phyloP scores from a whole-genome alignment of 192 early-diverging fungal species.

The Mortierella claussenii region DNA sequence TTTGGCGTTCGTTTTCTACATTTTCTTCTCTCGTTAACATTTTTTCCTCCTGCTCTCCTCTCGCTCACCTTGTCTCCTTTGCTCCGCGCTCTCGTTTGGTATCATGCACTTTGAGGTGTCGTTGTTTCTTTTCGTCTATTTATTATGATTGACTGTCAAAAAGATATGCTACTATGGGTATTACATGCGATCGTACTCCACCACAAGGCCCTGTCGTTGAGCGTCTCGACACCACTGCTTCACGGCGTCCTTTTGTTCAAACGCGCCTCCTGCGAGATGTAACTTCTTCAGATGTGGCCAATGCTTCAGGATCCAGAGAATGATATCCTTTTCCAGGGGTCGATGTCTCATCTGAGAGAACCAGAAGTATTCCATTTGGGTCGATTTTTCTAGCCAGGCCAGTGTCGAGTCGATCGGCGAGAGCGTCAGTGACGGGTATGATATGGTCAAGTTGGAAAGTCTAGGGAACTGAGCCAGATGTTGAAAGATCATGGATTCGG shows the following conservation, averaged over 20 bases:
- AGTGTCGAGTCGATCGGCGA: constrained; percentile 25
- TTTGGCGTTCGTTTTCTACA: too few species aligned
- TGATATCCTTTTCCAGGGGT: constrained; percentile 3
- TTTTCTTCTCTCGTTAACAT: too few species aligned
- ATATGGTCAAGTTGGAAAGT: constrained; percentile 24
- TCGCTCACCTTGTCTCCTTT: too few species aligned
- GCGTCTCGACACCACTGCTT: constrained; percentile 37
- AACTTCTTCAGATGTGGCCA: constrained; percentile 39
- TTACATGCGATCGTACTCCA: constrained; percentile 30
- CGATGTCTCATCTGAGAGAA: constrained; percentile 23
- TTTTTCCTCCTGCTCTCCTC: too few species aligned
- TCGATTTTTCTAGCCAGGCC: constrained; percentile 30
- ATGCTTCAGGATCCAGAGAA: constrained; percentile 30
- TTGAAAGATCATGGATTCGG: constrained; percentile 39
- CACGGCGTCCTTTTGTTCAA: constrained; percentile 20
- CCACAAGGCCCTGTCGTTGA: constrained; percentile 17
- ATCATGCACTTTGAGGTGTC: too few species aligned
- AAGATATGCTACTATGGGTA: background rate
- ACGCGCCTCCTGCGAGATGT: constrained; percentile 32
- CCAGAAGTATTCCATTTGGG: constrained; percentile 44
- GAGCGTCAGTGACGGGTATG: constrained; percentile 22
- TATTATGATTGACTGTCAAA: too few species aligned
- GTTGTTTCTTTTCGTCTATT: too few species aligned
- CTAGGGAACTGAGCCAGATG: constrained; percentile 21
- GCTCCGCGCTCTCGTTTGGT: too few species aligned